A percentile compares a stretch with the other conserved stretches of the same genome.
These are phyloP conservation scores for Boletus smithii DNA, from an alignment of 1,284 basidiomycete genomes.

Conservation along the genomic window DNA sequence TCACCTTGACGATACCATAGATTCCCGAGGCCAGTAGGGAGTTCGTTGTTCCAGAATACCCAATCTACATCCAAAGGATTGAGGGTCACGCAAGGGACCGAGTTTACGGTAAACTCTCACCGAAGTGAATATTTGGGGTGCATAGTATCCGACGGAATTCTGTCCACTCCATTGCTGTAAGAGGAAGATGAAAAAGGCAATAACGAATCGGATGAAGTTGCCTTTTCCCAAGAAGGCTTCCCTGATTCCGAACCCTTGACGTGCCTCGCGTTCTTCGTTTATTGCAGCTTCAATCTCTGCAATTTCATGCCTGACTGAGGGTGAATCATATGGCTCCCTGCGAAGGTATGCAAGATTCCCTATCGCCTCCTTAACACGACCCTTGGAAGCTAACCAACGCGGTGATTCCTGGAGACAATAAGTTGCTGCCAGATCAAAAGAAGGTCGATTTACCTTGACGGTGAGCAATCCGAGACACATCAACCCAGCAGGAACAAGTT, in stretches of 20 bases:
- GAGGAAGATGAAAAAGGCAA: slow-evolving; percentile 47
- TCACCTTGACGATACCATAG: slow-evolving; percentile 76
- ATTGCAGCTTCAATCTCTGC: slow-evolving; percentile 65
- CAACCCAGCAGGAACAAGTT: slow-evolving; percentile 74
- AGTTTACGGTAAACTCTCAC: slow-evolving; percentile 41
- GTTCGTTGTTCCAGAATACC: slow-evolving; percentile 56
- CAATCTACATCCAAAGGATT: slow-evolving; percentile 43
- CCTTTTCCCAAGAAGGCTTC: slow-evolving; percentile 76
- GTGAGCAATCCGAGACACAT: slow-evolving; percentile 73
- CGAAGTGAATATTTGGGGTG: slow-evolving; percentile 68
- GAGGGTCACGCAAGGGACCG: neutral
- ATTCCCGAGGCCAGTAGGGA: slow-evolving; percentile 78
- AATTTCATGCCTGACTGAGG: slow-evolving; percentile 51
- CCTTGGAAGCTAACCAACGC: slow-evolving; percentile 60
- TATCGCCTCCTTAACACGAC: slow-evolving; percentile 48
- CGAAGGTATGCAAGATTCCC: slow-evolving; percentile 58
- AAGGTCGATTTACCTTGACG: slow-evolving; percentile 47
- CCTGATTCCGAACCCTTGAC: slow-evolving; percentile 52
- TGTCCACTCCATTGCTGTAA: slow-evolving; percentile 63
- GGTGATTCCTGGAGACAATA: slow-evolving; percentile 54
- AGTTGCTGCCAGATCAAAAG: slow-evolving; percentile 13
- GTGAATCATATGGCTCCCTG: slow-evolving; percentile 44
- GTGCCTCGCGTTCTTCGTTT: slow-evolving; percentile 56
- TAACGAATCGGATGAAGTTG: slow-evolving; percentile 63
- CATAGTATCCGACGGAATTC: slow-evolving; percentile 70